Evolutionary conservation across 2,329 filamentous ascomycete species (phyloP).

Genomic region (Elsinoe ampelina): DNA sequence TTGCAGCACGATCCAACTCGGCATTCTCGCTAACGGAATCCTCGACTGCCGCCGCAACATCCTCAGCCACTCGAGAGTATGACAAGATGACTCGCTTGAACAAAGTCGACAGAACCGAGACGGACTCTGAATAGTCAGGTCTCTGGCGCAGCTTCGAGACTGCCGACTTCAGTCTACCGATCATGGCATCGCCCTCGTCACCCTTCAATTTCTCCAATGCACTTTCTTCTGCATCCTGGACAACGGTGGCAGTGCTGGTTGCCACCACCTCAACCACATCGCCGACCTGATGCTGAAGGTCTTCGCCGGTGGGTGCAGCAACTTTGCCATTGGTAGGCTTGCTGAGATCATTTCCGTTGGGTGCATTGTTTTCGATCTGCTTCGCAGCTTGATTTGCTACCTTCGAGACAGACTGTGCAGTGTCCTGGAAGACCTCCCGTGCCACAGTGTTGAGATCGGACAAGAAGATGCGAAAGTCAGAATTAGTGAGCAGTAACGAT

Average conservation of each 20-base stretch:
- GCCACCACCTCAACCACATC: conserved; percentile 39
- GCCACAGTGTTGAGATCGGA: conserved; percentile 70
- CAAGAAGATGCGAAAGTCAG: conserved; percentile 79
- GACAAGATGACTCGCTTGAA: conserved; percentile 67
- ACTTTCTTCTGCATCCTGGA: conserved; percentile 56
- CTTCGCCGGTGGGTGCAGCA: conserved; percentile 47
- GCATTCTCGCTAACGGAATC: conserved; percentile 64
- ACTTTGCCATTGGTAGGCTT: conserved; percentile 31
- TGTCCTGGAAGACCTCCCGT: conserved; percentile 78
- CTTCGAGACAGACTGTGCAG: conserved; percentile 67
- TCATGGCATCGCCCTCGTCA: conserved; percentile 61
- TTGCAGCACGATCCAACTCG: conserved; percentile 64
- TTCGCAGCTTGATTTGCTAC: conserved; percentile 67
- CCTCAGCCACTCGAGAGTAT: conserved; percentile 65
- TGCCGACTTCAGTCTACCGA: conserved; percentile 66
- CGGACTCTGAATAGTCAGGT: conserved; percentile 76
- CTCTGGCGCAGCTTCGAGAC: conserved; percentile 65
- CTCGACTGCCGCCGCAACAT: conserved; percentile 56
- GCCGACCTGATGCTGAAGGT: conserved; percentile 45
- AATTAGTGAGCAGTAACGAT: conserved; percentile 77
- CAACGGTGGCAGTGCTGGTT: conserved; percentile 37
- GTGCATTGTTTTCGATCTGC: conserved; percentile 58
- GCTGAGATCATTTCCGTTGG: conserved; percentile 40
- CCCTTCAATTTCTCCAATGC: conserved; percentile 63
- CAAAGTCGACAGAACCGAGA: conserved; percentile 65